Base-by-base conservation (phyloP, 345 rosid genomes). In the Bretschneidera sinensis region DNA sequence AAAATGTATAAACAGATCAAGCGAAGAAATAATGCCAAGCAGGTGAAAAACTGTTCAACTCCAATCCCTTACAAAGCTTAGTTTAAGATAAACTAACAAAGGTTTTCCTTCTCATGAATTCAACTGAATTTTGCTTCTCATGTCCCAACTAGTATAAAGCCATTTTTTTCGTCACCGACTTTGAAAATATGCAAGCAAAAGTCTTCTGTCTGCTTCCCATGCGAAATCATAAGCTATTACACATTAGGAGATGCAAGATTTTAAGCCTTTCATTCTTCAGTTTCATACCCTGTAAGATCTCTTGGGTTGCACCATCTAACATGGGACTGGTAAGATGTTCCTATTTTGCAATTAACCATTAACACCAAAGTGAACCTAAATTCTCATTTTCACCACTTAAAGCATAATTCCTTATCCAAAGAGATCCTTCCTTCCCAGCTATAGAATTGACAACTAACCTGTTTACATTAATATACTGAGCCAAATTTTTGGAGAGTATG, bases 401-500 rank as follows among this genome's bases (percentile, higher is more conserved):
- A 39, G 45, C 45, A 39, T 13, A 39, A 39, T 39, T 39, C 16
- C 45, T 4, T 1, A 13, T 39, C 45, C 45, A 7, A 28, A 28
- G 5, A 28, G 33, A 39, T n/a, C n/a, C n/a, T n/a, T n/a, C 45
- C 10, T 25, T 53, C 45, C 54, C 48, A 60, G 51, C n/a, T 31
- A 65, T 18, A 39, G 45, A 5, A 24, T 57, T 25, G 24, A 52
- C 16, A 31, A 53, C 48, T 7, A 43, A 88, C 99, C 99, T 94
- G 95, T 94, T 94, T 64, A 91, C 68, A 70, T 88, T 63, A 45
- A 94, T 86, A 74, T 88, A 79, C 71, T 72, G 89, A 22, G 87
- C 97, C 73, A 94, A 69, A 72, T 82, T 90, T 79, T 85, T 88
- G 60, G 99, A 88, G 51, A 94, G 85, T 49, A 88, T 77, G 47